A percentile compares a stretch with the other conserved stretches of the same genome.
These are phyloP conservation scores for Cupressus sempervirens DNA, from an alignment of 75 land plant genomes.

Conservation along the genomic window DNA sequence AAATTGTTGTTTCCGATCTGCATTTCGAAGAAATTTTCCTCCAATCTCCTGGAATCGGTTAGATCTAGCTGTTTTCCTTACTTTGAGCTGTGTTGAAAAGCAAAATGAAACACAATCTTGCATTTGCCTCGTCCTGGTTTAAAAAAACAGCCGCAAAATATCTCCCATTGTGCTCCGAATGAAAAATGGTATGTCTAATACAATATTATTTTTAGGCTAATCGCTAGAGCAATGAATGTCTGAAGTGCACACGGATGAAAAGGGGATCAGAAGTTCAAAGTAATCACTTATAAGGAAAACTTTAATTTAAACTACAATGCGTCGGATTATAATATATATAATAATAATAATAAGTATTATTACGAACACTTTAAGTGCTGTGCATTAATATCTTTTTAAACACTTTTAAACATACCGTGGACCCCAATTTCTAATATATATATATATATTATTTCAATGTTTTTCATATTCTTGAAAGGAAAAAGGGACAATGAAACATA, in stretches of 20 bases:
- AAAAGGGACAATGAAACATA: too few relatives aligned
- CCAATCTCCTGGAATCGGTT: not conserved
- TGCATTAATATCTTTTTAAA: too few relatives aligned
- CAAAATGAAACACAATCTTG: not conserved
- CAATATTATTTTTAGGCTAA: not conserved
- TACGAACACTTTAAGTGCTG: too few relatives aligned
- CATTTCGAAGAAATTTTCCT: not conserved
- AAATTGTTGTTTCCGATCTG: not conserved
- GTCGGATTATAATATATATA: too few relatives aligned
- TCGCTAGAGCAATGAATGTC: not conserved
- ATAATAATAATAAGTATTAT: too few relatives aligned
- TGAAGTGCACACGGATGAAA: not conserved
- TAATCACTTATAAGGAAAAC: conserved; percentile 12
- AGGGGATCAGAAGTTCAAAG: conserved; percentile 29
- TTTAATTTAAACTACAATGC: too few relatives aligned
- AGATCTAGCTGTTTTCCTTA: not conserved
- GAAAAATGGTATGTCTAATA: not conserved
- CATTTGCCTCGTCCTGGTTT: not conserved
- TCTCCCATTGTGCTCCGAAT: not conserved
- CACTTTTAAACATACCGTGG: too few relatives aligned
- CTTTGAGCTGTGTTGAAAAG: not conserved
- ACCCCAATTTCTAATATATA: too few relatives aligned
- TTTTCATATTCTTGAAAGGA: too few relatives aligned
- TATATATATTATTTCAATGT: too few relatives aligned
- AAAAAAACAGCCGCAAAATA: not conserved